Evolutionary conservation across 2,329 filamentous ascomycete genomes (phyloP).

Genomic region (Pseudomassariella vexata): DNA sequence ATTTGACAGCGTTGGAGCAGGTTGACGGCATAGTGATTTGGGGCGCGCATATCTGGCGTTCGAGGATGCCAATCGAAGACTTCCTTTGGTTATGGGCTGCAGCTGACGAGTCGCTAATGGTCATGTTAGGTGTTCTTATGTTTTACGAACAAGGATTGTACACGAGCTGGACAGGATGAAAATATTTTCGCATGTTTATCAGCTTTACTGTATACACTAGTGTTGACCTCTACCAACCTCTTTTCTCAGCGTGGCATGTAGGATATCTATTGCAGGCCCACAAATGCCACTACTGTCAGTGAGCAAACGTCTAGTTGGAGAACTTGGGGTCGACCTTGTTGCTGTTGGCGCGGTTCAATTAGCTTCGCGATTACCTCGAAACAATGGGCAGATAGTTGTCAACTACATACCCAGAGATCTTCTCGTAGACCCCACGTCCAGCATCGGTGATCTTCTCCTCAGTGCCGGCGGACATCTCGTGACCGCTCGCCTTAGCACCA

Average conservation of each 20-base stretch:
- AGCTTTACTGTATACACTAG: no score
- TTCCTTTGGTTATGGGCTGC: no score
- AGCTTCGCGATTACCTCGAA: neutral
- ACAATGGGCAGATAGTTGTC: neutral
- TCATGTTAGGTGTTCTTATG: no score
- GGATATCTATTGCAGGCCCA: neutral
- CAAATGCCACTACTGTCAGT: neutral
- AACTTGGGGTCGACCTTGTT: conserved; percentile 29
- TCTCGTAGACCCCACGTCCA: conserved; percentile 27
- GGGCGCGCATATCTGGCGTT: no score
- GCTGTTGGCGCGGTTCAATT: conserved; percentile 14
- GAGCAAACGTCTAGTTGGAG: conserved; percentile 22
- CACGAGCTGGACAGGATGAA: neutral
- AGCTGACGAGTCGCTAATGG: no score
- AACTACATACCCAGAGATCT: conserved; percentile 28
- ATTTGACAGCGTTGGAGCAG: neutral
- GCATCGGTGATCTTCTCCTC: conserved; percentile 28
- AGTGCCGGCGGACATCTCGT: conserved; percentile 11
- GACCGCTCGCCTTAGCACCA: conserved; percentile 20
- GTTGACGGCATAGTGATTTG: neutral
- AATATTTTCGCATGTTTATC: no score
- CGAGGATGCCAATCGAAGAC: no score
- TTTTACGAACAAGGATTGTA: neutral
- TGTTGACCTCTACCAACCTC: no score
- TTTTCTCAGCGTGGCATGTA: neutral